A percentile compares a stretch with the other conserved stretches of the same genome.
Conservation (phyloP, 163 green algal genomes). For the Trebouxia gelatinosa region DNA sequence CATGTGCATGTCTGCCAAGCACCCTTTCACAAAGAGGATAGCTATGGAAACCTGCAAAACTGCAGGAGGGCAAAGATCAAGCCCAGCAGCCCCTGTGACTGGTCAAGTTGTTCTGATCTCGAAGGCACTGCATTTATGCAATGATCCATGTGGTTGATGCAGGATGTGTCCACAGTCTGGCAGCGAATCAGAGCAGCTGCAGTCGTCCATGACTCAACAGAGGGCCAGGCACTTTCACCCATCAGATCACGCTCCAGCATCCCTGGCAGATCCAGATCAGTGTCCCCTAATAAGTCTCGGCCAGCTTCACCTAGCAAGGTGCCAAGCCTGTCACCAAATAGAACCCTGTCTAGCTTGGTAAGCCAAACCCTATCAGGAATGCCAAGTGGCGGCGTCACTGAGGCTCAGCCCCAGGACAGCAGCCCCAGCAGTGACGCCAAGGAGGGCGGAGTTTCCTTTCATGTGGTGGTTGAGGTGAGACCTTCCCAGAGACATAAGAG, state of each 20-base stretch:
- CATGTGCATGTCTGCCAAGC: neutral
- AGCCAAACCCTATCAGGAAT: neutral
- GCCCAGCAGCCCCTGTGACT: neutral
- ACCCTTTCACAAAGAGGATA: neutral
- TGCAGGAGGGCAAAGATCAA: too few species aligned
- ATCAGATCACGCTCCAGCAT: slow-evolving; percentile 7
- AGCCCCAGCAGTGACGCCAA: neutral
- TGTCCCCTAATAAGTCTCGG: too few species aligned
- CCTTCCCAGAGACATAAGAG: too few species aligned
- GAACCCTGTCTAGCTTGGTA: too few species aligned
- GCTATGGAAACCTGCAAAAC: neutral
- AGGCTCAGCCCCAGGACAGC: neutral
- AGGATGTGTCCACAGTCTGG: neutral
- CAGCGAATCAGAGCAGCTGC: neutral
- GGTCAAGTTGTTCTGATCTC: too few species aligned
- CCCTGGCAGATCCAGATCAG: too few species aligned
- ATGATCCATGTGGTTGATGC: neutral
- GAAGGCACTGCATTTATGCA: neutral
- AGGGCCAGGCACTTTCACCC: slow-evolving; percentile 3
- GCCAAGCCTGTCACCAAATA: neutral
- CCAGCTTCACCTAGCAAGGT: neutral
- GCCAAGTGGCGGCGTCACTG: neutral
- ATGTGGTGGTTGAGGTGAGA: slow-evolving; percentile 2
- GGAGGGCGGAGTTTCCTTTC: neutral
- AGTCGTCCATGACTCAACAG: slow-evolving; percentile 21